Evolutionary conservation across 352 stramenopile genomes (phyloP), one percentile per base, ranked within the genome.

Genomic region (Globisporangium middletonii): DNA sequence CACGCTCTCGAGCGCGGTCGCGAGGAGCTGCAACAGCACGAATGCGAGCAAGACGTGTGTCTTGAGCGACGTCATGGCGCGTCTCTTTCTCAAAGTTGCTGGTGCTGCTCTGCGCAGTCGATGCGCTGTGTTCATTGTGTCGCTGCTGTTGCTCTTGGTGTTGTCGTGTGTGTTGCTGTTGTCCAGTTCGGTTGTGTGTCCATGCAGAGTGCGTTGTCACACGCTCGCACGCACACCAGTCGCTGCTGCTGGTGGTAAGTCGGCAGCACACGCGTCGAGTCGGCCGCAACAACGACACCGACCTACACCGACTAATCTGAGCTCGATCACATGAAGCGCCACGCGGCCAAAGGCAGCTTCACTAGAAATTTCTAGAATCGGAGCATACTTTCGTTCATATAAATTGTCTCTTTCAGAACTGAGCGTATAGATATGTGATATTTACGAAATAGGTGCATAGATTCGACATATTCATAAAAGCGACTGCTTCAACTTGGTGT

Each of bases 11-110:
- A 53, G 46, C 4, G 67, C 37, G 19, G 59, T 59, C 47, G 68
- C 50, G 0, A 70, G 57, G 27, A 82, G 38, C 53, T 59, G 54
- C 50, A 79, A 30, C 12, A 67, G 55, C 30, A 69, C 49, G 8
- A 57, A 28, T 28, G 51, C 11, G 26, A 16, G 46, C 23, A 51
- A n/a, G n/a, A 53, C 47, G 38, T 45, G 2, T 9, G 4, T 60
- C 18, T n/a, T 55, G 51, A 50, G 60, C 52, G 44, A 37, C 28
- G 19, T 30, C 12, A 23, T 11, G 11, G 27, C 23, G 23, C 46
- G 46, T 18, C 26, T 23, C 26, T 19, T 33, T 18, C 46, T 23
- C 46, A n/a, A 26, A 19, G 53, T 46, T 28, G 23, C 0, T 38
- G 33, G 4, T 18, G 50, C 33, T 28, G 43, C 27, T 2, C 18